Evolutionary conservation across 768 basidiomycete genomes (phyloP), one percentile per base, ranked within the genome.

Genomic region (Lentinula aciculospora): DNA sequence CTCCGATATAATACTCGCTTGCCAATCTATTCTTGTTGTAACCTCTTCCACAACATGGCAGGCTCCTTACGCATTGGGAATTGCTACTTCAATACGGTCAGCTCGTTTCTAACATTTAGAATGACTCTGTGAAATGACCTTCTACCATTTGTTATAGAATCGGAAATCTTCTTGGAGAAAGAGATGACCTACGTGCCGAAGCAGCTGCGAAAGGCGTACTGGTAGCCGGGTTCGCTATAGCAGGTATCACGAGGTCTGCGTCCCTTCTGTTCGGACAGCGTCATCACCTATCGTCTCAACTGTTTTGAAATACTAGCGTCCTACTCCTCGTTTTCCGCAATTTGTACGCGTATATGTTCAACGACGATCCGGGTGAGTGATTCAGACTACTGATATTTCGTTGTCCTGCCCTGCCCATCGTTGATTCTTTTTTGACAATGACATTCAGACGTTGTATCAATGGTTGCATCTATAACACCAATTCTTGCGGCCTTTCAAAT

Each of bases 101-200:
- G 47, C 15, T 28, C 25, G n/a, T 15, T 31, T 59, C 42, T 45
- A 8, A 31, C 27, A 1, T 34, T 34, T 4, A 13, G 32, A 7
- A 34, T 34, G 32, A n/a, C 32, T 34, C 32, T 7, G 32, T 13
- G 32, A 7, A 7, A 34, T 34, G 9, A 19, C 34, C 37, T 25
- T 8, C 12, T 2, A 40, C 60, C 23, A 56, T 37, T 12, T 42
- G 3, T 27, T 21, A 51, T 56, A 92, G 92, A 8, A 86, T 94
- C 29, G 94, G 94, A 12, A 97, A 97, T 65, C 76, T 96, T 2
- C 79, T 97, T 2, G 94, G 95, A 4, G 89, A 94, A 61, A 76
- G 81, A 36, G 86, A 92, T 34, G 83, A 86, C 0, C 76, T 76
- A 57, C 85, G 92, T 47, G 94, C 95, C 0, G 79, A 76, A 13